phyloP scores from a whole-genome alignment of 2,329 filamentous ascomycete genomes.

The Neonectria ditissima region DNA sequence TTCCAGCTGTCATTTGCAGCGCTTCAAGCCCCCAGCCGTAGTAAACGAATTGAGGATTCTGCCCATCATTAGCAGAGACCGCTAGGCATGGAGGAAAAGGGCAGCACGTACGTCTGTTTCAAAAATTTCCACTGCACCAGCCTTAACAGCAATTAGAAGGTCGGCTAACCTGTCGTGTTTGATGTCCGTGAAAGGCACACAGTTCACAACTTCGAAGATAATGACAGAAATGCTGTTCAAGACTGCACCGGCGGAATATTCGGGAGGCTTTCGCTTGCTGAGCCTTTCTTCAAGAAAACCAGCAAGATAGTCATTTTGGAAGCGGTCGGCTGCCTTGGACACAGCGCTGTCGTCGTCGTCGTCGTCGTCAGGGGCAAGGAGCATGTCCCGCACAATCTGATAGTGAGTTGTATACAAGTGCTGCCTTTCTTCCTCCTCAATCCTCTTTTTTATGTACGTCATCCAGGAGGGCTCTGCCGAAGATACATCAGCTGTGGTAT shows the following conservation, averaged over 20 bases:
- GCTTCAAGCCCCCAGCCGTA: constrained; percentile 11
- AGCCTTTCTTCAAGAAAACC: too few relatives aligned
- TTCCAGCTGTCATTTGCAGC: constrained; percentile 5
- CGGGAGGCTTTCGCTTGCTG: too few relatives aligned
- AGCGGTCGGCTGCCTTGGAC: constrained; percentile 2
- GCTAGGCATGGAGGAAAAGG: not conserved
- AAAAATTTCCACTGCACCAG: not conserved
- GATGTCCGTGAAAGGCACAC: constrained; percentile 5
- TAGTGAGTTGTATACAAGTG: not conserved
- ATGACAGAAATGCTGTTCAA: constrained; percentile 1
- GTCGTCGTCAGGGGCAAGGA: constrained; percentile 16
- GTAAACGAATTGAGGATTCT: constrained; percentile 23
- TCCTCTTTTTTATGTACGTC: not conserved
- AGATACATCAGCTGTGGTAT: not conserved
- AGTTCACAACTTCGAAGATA: not conserved
- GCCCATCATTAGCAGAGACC: not conserved
- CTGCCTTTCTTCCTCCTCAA: constrained; percentile 12
- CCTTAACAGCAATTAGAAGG: constrained; percentile 14
- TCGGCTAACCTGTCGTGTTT: constrained; percentile 21
- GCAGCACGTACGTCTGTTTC: not conserved
- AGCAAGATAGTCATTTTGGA: not conserved
- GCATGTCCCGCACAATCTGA: constrained; percentile 6
- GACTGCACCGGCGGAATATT: constrained; percentile 7
- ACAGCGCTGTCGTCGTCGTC: constrained; percentile 5
- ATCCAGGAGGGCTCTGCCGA: constrained; percentile 9